phyloP scores from a whole-genome alignment of 208 protist species.

The Angomonas ambiguus region DNA sequence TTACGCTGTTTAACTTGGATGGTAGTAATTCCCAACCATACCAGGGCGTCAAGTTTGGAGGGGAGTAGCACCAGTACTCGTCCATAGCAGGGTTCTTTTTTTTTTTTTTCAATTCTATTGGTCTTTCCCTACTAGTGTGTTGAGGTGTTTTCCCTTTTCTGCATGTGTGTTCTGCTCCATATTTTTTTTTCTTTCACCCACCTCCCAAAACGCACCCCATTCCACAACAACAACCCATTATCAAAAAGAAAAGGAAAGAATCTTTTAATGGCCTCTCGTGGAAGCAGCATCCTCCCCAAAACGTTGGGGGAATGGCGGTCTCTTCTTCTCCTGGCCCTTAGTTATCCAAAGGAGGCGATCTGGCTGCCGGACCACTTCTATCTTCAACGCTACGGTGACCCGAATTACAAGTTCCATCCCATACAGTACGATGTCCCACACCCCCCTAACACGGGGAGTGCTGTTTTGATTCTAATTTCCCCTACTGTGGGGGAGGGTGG shows the following conservation, averaged over 20 bases:
- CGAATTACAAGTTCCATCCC: conserved; percentile 13
- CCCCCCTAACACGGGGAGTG: conserved; percentile 20
- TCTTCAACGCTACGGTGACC: conserved; percentile 21
- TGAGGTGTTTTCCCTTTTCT: conserved; percentile 1
- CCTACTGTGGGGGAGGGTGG: conserved; percentile 24
- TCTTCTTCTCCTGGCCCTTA: conserved; percentile 39
- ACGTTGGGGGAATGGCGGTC: conserved; percentile 45
- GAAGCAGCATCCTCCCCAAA: conserved; percentile 22
- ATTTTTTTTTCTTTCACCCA: conserved; percentile 14
- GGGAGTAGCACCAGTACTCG: conserved; percentile 23
- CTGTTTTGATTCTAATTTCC: conserved; percentile 66
- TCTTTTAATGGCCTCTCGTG: neutral
- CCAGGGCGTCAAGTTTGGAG: conserved; percentile 87
- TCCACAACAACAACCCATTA: neutral
- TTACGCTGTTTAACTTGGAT: conserved; percentile 89
- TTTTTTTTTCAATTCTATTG: neutral
- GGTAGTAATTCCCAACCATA: conserved; percentile 67
- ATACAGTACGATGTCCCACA: conserved; percentile 31
- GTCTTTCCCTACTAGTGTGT: neutral
- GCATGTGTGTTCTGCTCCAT: conserved; percentile 4
- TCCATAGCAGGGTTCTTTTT: conserved; percentile 12
- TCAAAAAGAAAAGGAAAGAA: neutral
- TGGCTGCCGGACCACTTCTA: conserved; percentile 66
- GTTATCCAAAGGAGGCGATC: conserved; percentile 31
- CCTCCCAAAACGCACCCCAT: conserved; percentile 1